phyloP scores from a whole-genome alignment of 495 filamentous ascomycete genomes.

The Podospora appendiculata region DNA sequence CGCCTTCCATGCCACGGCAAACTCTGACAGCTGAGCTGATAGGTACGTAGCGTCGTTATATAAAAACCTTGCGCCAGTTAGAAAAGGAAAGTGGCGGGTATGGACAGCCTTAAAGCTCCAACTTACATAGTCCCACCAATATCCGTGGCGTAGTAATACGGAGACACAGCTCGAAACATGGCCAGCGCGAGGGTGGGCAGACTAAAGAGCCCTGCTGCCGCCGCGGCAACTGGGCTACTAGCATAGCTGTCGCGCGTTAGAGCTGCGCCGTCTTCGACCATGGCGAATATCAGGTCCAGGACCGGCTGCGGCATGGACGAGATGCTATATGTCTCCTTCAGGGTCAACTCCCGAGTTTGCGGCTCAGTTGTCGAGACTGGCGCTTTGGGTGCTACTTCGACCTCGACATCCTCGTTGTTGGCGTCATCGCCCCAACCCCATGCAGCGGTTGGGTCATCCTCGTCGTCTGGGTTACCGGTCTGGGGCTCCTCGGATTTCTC shows the following conservation, averaged over 20 bases:
- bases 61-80: constrained; percentile 49
- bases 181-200: constrained; percentile 79
- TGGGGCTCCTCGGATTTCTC: constrained; percentile 9
- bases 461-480: constrained; percentile 19
- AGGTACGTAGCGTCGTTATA: constrained; percentile 89
- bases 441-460: constrained; percentile 53
- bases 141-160: constrained; percentile 64
- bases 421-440: constrained; percentile 68
- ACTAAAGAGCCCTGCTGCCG: constrained; percentile 66
- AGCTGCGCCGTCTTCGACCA: constrained; percentile 62
- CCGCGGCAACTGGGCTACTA: constrained; percentile 51
- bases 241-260: constrained; percentile 40
- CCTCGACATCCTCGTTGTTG: constrained; percentile 6
- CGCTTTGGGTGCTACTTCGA: not conserved
- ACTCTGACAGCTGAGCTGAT: constrained; percentile 58
- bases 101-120: not conserved
- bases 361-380: constrained; percentile 6
- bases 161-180: constrained; percentile 82
- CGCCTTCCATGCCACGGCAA: constrained; percentile 43
- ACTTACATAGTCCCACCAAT: constrained; percentile 66
- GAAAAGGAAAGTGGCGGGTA: not conserved
- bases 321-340: constrained; percentile 81
- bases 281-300: constrained; percentile 57
- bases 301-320: constrained; percentile 77
- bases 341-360: constrained; percentile 49